phyloP scores from a whole-genome alignment of 2,329 filamentous ascomycete species.

The Curvularia hawaiiensis region DNA sequence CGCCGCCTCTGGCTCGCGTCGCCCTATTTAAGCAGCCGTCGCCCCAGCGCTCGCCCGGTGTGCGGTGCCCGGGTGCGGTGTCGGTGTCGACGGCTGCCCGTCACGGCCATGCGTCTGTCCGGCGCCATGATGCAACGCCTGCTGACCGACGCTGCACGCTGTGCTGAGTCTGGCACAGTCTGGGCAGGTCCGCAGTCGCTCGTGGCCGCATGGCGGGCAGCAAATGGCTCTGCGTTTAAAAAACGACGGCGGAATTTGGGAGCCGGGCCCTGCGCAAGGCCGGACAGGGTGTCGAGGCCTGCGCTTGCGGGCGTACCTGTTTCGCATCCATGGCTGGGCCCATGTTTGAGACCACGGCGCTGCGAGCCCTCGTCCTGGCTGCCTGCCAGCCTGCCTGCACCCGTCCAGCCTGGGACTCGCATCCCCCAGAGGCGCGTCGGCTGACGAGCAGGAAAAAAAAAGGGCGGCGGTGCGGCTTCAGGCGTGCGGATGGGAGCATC shows the following conservation, averaged over 20 bases:
- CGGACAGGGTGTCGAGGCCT: conserved; percentile 9
- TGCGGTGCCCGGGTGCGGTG: background rate
- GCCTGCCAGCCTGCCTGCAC: conserved; percentile 23
- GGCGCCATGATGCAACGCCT: conserved; percentile 26
- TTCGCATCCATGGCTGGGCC: conserved; percentile 35
- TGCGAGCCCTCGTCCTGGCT: conserved; percentile 24
- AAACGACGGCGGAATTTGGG: conserved; percentile 38
- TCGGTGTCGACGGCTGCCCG: conserved; percentile 6
- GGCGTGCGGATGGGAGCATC: conserved; percentile 29
- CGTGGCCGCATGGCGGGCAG: conserved; percentile 34
- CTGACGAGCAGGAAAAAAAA: conserved; percentile 24
- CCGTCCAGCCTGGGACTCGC: conserved; percentile 14
- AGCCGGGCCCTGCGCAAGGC: conserved; percentile 34
- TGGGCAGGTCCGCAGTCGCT: conserved; percentile 33
- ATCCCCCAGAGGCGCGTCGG: conserved; percentile 9
- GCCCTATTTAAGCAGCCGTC: background rate
- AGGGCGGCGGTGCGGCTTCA: conserved; percentile 16
- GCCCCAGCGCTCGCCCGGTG: too few relatives aligned
- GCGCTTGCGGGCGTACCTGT: conserved; percentile 39
- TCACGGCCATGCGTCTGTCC: conserved; percentile 11
- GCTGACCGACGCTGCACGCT: conserved; percentile 31
- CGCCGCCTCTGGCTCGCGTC: background rate
- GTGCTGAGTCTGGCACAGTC: conserved; percentile 35
- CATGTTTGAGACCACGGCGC: conserved; percentile 32
- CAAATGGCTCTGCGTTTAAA: conserved; percentile 43